Percentiles rank a stretch among this genome's conserved stretches.
These are phyloP conservation scores for Tylopilus rubrobrunneus DNA, from an alignment of 768 basidiomycete genomes.

Conservation along the genomic window DNA sequence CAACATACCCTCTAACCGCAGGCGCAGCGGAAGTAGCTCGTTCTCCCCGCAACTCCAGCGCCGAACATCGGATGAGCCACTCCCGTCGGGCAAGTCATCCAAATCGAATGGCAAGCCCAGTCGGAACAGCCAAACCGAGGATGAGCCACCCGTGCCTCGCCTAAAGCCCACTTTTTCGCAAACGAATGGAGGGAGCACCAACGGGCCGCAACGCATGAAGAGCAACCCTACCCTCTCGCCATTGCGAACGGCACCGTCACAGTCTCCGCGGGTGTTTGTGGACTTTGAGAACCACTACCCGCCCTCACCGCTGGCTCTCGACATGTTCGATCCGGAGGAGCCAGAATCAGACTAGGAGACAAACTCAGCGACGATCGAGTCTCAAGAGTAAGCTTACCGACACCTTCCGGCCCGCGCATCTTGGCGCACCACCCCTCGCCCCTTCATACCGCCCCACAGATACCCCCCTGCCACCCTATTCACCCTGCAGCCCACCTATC, in stretches of 20 bases:
- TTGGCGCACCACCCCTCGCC: constrained; percentile 15
- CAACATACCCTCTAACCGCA: constrained; percentile 18
- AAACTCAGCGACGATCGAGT: constrained; percentile 27
- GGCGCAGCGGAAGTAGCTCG: constrained; percentile 27
- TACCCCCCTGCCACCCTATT: constrained; percentile 13
- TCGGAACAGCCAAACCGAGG: constrained; percentile 24
- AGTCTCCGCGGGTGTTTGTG: constrained; percentile 26
- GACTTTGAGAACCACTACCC: constrained; percentile 25
- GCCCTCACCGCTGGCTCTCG: constrained; percentile 27
- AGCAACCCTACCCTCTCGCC: constrained; percentile 44
- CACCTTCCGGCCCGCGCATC: constrained; percentile 28
- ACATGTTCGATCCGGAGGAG: constrained; percentile 24
- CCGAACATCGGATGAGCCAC: constrained; percentile 37
- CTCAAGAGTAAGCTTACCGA: constrained; percentile 33
- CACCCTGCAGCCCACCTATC: constrained; percentile 53
- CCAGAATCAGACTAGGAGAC: constrained; percentile 25
- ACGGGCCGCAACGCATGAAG: constrained; percentile 39
- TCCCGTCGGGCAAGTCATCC: constrained; percentile 38
- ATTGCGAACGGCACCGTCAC: constrained; percentile 17
- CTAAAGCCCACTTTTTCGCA: constrained; percentile 25
- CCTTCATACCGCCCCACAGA: background rate
- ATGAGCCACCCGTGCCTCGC: constrained; percentile 30
- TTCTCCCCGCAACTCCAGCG: constrained; percentile 22
- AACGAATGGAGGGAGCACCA: constrained; percentile 11
- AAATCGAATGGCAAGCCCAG: constrained; percentile 26